A percentile compares a stretch with the other conserved stretches of the same genome.
phyloP scores from a whole-genome alignment of 352 stramenopile genomes.

The Hyaloperonospora brassicae region DNA sequence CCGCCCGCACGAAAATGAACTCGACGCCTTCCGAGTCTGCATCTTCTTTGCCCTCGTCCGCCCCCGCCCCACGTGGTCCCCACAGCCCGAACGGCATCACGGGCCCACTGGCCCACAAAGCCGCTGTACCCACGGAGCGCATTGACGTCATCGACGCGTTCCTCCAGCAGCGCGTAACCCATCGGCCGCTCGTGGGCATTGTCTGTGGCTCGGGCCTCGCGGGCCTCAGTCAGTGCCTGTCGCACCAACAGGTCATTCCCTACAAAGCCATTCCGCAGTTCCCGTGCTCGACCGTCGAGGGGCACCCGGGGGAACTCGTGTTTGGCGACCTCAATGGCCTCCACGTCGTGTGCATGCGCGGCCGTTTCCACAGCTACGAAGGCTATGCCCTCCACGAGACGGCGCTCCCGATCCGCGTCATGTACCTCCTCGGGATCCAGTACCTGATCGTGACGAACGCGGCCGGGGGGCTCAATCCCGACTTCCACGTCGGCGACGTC shows the following conservation, averaged over 20 bases:
- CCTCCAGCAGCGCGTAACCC: slow-evolving; percentile 40
- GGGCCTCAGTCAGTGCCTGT: slow-evolving; percentile 84
- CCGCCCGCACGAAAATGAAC: no score
- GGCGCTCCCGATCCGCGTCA: slow-evolving; percentile 91
- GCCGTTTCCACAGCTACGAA: slow-evolving; percentile 96
- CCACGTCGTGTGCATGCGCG: slow-evolving; percentile 90
- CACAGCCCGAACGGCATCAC: slow-evolving; percentile 20
- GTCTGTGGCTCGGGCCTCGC: slow-evolving; percentile 94
- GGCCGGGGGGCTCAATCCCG: slow-evolving; percentile 89
- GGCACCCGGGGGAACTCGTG: slow-evolving; percentile 93
- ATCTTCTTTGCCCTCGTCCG: slow-evolving; percentile 12
- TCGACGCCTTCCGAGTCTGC: neutral
- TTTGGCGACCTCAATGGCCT: slow-evolving; percentile 85
- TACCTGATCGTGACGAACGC: slow-evolving; percentile 96
- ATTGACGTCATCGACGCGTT: slow-evolving; percentile 78
- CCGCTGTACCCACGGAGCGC: slow-evolving; percentile 44
- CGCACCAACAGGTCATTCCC: slow-evolving; percentile 84
- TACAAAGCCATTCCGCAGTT: slow-evolving; percentile 93
- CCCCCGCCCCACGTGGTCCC: slow-evolving; percentile 6
- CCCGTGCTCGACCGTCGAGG: slow-evolving; percentile 88
- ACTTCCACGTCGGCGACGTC: slow-evolving; percentile 94
- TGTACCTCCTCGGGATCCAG: slow-evolving; percentile 93
- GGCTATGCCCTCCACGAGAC: slow-evolving; percentile 93
- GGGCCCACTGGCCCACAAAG: slow-evolving; percentile 57
- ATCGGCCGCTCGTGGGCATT: slow-evolving; percentile 66